Base-by-base conservation (phyloP, 2,329 filamentous ascomycete genomes). In the Teratosphaeria epicoccoides region DNA sequence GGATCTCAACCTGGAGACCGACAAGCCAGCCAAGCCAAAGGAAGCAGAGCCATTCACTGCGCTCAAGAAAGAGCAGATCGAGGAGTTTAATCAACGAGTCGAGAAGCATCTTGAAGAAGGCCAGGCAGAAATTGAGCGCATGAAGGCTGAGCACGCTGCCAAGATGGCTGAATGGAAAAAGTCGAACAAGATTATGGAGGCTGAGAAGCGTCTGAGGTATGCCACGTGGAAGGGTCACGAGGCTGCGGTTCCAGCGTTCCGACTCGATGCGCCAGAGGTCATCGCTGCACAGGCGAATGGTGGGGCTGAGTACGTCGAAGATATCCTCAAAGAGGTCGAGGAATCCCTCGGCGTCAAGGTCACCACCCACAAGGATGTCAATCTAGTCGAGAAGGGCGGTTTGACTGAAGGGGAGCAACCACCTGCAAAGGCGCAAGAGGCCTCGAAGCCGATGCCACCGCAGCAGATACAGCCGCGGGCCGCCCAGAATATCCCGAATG, bases 31-130 rank as follows among this genome's bases (percentile, higher is more conserved):
- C 7, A 43, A 45, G 17, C 37, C 52, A 0, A 60, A 60, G 43
- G 64, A 65, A 33, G 54, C 63, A 7, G 55, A 61, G 46, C 58
- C 82, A 56, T 79, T 82, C 43, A 81, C 85, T 51, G 83, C 80
- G 54, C 72, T 96, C 49, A 85, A 88, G 54, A 72, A 82, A 2
- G 85, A 81, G n/a, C 81, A 91, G 62, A 81, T 90, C 0, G 84
- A 88, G 44, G 85, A 93, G 59, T 96, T 97, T 68, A 83, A 85
- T 52, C 84, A 85, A 63, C 82, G 89, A 29, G 86, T 90, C 1
- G 73, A 80, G 22, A 80, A 85, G 46, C 85, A 86, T 63, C 77
- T 93, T 10, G 77, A 80, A 7, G 80, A 85, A 24, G 85, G 87
- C 48, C 81, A 87, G 55, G 81, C 81, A 1, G 90, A 97, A 62